Evolutionary conservation across 176 grass and related monocot genomes (phyloP).

Genomic region (Lolium perenne): DNA sequence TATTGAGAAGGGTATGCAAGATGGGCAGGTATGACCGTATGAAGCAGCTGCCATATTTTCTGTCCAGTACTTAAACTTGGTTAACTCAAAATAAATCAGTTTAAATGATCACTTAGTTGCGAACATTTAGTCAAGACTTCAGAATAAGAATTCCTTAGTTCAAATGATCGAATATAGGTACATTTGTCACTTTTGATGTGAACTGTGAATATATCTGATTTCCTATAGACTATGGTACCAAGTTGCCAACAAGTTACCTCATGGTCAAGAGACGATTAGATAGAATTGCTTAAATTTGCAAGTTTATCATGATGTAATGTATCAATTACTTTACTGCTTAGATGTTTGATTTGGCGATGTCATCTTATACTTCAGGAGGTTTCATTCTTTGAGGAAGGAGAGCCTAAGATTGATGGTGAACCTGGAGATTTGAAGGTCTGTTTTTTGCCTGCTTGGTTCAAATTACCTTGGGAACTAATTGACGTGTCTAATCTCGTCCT

Average conservation of each 20-base stretch:
- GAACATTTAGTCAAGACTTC: neutral
- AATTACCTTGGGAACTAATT: neutral
- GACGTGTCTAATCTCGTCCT: conserved; percentile 37
- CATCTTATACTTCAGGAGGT: conserved; percentile 68
- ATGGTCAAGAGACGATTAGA: neutral
- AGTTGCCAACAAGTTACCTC: neutral
- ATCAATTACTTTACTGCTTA: neutral
- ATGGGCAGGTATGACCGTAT: conserved; percentile 74
- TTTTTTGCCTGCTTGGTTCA: neutral
- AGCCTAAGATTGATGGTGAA: conserved; percentile 97
- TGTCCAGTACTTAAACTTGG: neutral
- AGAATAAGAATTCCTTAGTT: neutral
- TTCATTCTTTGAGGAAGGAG: conserved; percentile 95
- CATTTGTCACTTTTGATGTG: neutral
- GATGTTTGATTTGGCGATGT: neutral
- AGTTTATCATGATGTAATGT: neutral
- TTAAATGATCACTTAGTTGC: conserved; percentile 6
- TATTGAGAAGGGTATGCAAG: conserved; percentile 99
- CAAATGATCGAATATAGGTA: neutral
- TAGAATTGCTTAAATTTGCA: neutral
- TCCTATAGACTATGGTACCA: neutral
- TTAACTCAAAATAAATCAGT: conserved; percentile 9
- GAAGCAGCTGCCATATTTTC: conserved; percentile 20
- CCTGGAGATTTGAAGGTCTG: conserved; percentile 93
- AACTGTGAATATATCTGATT: neutral